These are phyloP conservation scores for Trichomonascaceae sp. DNA, from an alignment of 1,139 yeast genomes.

Conservation along the genomic window DNA sequence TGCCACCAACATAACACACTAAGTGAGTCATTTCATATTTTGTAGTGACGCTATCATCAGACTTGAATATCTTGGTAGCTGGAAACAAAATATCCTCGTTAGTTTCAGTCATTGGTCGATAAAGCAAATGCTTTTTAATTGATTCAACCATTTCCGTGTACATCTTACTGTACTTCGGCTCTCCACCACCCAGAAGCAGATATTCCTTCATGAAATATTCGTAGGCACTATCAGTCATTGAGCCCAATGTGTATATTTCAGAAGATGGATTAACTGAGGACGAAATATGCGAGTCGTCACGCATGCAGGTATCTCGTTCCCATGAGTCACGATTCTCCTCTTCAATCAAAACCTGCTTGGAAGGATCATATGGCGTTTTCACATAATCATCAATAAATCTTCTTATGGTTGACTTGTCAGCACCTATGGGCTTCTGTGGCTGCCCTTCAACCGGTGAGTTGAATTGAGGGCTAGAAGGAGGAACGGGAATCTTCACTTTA, in stretches of 20 bases:
- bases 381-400: neutral
- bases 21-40: constrained; percentile 44
- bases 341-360: constrained; percentile 3
- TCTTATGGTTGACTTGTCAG: constrained; percentile 15
- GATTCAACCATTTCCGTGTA: constrained; percentile 37
- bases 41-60: constrained; percentile 22
- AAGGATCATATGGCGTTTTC: neutral
- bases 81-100: constrained; percentile 42
- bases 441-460: neutral
- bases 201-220: constrained; percentile 62
- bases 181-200: constrained; percentile 45
- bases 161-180: constrained; percentile 29
- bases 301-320: neutral
- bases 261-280: neutral
- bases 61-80: constrained; percentile 42
- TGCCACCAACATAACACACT: constrained; percentile 70
- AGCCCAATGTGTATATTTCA: constrained; percentile 42
- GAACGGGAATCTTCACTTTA: neutral
- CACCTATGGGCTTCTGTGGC: constrained; percentile 1
- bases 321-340: neutral
- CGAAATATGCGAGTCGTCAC: neutral
- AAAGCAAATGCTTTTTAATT: constrained; percentile 39
- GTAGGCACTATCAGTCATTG: constrained; percentile 63
- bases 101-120: constrained; percentile 37
- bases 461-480: neutral